Conservation (phyloP, 2,329 filamentous ascomycete species). For the Diaporthe aspalathi region DNA sequence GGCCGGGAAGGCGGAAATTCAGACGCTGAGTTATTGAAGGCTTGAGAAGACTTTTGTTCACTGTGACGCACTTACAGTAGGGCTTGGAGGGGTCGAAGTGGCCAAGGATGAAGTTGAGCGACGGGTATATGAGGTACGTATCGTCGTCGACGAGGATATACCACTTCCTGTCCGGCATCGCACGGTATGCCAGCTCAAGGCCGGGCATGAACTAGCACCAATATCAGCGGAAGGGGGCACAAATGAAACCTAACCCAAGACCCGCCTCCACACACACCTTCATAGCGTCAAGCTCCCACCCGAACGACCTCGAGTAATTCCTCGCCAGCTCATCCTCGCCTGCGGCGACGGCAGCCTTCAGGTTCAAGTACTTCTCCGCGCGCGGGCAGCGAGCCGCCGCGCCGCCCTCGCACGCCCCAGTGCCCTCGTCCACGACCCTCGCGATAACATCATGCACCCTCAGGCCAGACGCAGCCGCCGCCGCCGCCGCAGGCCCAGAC, state of each 20-base stretch:
- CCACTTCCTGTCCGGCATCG: constrained; percentile 67
- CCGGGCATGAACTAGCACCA: constrained; percentile 63
- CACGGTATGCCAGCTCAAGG: constrained; percentile 63
- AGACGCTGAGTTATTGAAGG: too few relatives aligned
- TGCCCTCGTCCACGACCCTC: constrained; percentile 43
- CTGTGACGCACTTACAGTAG: constrained; percentile 47
- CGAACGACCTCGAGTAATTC: constrained; percentile 52
- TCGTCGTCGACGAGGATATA: constrained; percentile 69
- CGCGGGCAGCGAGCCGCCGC: constrained; percentile 46
- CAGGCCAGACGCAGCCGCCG: constrained; percentile 38
- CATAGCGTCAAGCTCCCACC: constrained; percentile 63
- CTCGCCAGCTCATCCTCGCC: constrained; percentile 53
- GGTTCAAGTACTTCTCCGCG: constrained; percentile 54
- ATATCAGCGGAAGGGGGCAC: background rate
- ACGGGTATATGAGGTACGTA: constrained; percentile 63
- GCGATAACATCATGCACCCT: constrained; percentile 56
- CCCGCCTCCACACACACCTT: constrained; percentile 52
- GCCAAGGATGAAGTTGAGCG: constrained; percentile 59
- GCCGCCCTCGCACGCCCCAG: constrained; percentile 46
- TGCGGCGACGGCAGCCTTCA: constrained; percentile 53
- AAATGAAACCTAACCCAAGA: too few relatives aligned
- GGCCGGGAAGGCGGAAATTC: too few relatives aligned
- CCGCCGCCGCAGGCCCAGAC: too few relatives aligned
- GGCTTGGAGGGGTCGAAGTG: constrained; percentile 60
- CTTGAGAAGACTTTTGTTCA: too few relatives aligned